Base-by-base conservation (phyloP, 2,329 filamentous ascomycete genomes). In the Neofusicoccum sp. region DNA sequence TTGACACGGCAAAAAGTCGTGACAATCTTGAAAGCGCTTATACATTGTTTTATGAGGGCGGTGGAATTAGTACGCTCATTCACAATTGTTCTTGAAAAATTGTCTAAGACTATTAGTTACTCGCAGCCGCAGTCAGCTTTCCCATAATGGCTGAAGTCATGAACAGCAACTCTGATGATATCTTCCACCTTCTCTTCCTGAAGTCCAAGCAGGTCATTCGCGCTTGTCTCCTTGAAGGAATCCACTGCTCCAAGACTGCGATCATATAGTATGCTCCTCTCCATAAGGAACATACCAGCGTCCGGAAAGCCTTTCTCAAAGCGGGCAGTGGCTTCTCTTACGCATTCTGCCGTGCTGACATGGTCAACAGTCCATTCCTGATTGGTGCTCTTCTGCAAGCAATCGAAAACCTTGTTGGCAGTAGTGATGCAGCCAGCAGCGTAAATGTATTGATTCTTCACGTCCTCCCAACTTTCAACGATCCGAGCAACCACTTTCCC, bases 201-300 rank as follows among this genome's bases (percentile, higher is more conserved):
- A 45, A 75, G 58, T 0, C 69, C 73, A 4, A 76, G 60, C 59
- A 72, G 24, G 1, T 64, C 58, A 58, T 75, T 75, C 12, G 70
- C 65, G 36, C 65, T 71, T 47, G 63, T 62, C 40, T 66, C 56
- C 54, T 67, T 49, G 58, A 77, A 76, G 1, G 68, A 61, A 20
- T 62, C 61, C 2, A 61, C 64, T 2, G 67, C 63, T 53, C 62
- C 43, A 74, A 63, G 28, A 43, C 63, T 36, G 54, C 69, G 65
- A 58, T 77, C 74, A 60, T 72, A 75, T 30, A 77, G 58, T 2
- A 77, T 65, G 57, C 70, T 74, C 54, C 73, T 65, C 60, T 76
- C 72, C 58, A 76, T 66, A 44, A 78, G 61, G 43, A 74, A 71
- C 69, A 76, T 73, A 3, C 70, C 73, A 11, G 73, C 72, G 62